Base-by-base conservation (phyloP, 192 early-diverging fungal species). In the Diversispora epigaea region DNA sequence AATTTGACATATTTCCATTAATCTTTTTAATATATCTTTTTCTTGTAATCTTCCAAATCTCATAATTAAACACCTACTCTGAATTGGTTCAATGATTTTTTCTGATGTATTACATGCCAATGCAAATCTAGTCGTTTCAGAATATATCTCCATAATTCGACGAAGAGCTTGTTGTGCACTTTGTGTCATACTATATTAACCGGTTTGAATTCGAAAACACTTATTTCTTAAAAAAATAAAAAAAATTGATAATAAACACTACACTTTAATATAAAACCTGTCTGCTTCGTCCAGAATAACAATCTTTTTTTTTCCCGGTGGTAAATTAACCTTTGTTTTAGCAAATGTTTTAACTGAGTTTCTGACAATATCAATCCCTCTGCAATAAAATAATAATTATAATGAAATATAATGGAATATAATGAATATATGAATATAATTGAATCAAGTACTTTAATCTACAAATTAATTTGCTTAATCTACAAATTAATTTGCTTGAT, bases 271-370 rank as follows among this genome's bases (percentile, higher is more conserved):
- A 14, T 12, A 50, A 71, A 68, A 88, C 85, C 83, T 88, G 80
- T 99, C 97, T n/a, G 95, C 97, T 84, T 99, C 97, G 80, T 99
- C 97, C 68, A 99, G 82, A 80, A 99, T 97, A 52, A 99, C 85
- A 76, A 95, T 87, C 81, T 95, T 95, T 80, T 93, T 91, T 54
- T 90, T 79, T 66, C 94, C 94, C 17, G 93, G 79, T 6, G 95
- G 94, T 50, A 99, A 81, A 1, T 95, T 98, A 15, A 99, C 95
- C 73, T 98, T 99, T 74, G 95, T 98, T 77, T 99, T 95, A 10
- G 97, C 97, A 91, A 99, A 99, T 83, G 93, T 91, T 78, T 99
- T 99, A 85, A 99, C 97, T 58, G 90, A 86, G 85, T 96, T 96
- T 58, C 97, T 87, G 14, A 99, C 96, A 17, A 97, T 94, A 49